Conservation (phyloP, 1,284 basidiomycete species). For the Ustilago crameri region DNA sequence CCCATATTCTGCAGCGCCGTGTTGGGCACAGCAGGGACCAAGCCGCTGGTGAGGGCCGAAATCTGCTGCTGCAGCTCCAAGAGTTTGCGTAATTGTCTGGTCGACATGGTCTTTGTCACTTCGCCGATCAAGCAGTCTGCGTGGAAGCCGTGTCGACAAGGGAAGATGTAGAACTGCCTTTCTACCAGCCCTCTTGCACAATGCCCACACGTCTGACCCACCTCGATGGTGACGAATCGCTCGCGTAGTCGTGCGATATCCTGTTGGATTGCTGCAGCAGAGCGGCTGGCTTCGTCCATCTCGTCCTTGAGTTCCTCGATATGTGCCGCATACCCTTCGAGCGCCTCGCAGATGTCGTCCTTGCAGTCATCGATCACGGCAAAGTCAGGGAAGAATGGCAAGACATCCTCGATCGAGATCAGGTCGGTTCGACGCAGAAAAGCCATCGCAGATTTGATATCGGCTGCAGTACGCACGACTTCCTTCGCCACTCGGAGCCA, state of each 20-base stretch:
- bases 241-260: slow-evolving; percentile 87
- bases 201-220: slow-evolving; percentile 83
- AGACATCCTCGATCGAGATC: slow-evolving; percentile 96
- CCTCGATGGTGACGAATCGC: slow-evolving; percentile 92
- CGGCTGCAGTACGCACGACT: slow-evolving; percentile 95
- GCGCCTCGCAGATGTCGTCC: slow-evolving; percentile 93
- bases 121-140: slow-evolving; percentile 67
- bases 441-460: slow-evolving; percentile 97
- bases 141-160: slow-evolving; percentile 86
- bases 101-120: slow-evolving; percentile 61
- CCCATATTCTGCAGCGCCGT: slow-evolving; percentile 34
- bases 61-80: slow-evolving; percentile 61
- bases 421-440: slow-evolving; percentile 93
- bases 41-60: slow-evolving; percentile 36
- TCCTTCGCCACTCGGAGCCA: slow-evolving; percentile 98
- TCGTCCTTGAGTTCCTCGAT: slow-evolving; percentile 90
- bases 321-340: slow-evolving; percentile 91
- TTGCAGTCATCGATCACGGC: slow-evolving; percentile 99
- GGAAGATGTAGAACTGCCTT: slow-evolving; percentile 97
- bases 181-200: slow-evolving; percentile 82
- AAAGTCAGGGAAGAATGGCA: slow-evolving; percentile 99
- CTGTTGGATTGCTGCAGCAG: slow-evolving; percentile 90
- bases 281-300: slow-evolving; percentile 94
- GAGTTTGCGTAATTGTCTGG: slow-evolving; percentile 57
- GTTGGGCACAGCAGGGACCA: slow-evolving; percentile 40